Base-by-base conservation (phyloP, 2,329 filamentous ascomycete species). In the Aureobasidium sp. region DNA sequence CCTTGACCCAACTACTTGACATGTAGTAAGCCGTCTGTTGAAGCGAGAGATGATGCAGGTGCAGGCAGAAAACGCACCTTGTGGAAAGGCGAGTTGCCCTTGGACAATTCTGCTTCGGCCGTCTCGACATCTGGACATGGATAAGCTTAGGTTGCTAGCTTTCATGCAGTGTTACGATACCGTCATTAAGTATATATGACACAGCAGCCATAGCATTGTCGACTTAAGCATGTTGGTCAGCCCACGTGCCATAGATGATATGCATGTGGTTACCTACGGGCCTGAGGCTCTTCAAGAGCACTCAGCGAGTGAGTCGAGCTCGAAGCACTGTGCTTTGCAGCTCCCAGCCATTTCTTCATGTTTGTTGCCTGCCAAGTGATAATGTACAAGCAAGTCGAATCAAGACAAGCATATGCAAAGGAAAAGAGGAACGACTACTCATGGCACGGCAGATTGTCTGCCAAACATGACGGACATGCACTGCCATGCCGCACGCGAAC, bases 41-140 rank as follows among this genome's bases (percentile, higher is more conserved):
- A 45, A 17, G 14, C 14, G 20, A 14, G 20, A 20, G n/a, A 48
- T n/a, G n/a, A 25, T 14, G n/a, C 15, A 29, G 31, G 25, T 14
- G n/a, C 15, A 29, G 31, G 25, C n/a, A 55, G 29, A 55, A 20
- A 52, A 69, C 72, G 63, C 70, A 86, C 84, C 77, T 85, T 85
- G 75, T 99, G 94, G 71, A 95, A 97, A n/a, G 90, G 84, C 6
- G 92, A 96, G 67, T 83, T 82, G 48, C 89, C 87, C 67, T 87
- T 83, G 56, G 83, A 82, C 39, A 96, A 80, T 45, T 85, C 84
- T 64, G 80, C 80, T 76, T 95, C 90, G 6, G 94, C 94, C 42
- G 84, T 86, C 39, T 91, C 89, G 64, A 97, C 87, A 75, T 97
- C 91, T 70, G 47, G 11, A 42, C 22, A 45, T 25, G 39, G 17